Evolutionary conservation across 164 flowering plant species (phyloP).

Genomic region (Sextonia rubra): DNA sequence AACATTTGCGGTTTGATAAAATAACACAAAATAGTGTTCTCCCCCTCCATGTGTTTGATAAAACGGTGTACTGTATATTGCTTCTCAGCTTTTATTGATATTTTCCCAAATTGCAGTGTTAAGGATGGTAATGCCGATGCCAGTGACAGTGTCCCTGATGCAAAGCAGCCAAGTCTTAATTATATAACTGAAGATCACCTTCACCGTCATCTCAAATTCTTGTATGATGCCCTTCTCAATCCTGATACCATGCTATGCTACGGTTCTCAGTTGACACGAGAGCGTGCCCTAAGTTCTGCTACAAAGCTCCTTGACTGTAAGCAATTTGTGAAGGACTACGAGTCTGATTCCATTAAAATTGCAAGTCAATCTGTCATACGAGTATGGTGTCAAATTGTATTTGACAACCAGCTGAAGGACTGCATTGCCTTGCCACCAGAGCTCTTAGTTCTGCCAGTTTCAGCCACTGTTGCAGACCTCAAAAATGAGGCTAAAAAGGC

Average conservation of each 20-base stretch:
- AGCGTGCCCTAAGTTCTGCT: constrained; percentile 36
- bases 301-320: constrained; percentile 67
- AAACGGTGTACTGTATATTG: background rate
- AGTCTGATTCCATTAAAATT: constrained; percentile 13
- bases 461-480: constrained; percentile 59
- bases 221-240: constrained; percentile 46
- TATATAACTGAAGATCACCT: constrained; percentile 39
- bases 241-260: constrained; percentile 39
- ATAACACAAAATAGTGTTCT: background rate
- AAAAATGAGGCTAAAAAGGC: constrained; percentile 52
- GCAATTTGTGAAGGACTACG: constrained; percentile 69
- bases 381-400: constrained; percentile 45
- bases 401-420: constrained; percentile 37
- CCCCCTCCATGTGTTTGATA: too few species aligned
- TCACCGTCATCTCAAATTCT: constrained; percentile 36
- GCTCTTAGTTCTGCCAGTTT: constrained; percentile 32
- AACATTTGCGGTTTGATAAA: background rate
- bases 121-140: constrained; percentile 15
- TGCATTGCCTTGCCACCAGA: constrained; percentile 53
- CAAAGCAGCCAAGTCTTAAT: background rate
- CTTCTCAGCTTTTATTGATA: background rate
- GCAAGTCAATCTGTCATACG: constrained; percentile 14
- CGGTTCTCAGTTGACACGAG: constrained; percentile 23
- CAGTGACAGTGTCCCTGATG: background rate
- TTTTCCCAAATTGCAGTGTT: constrained; percentile 34